Base-by-base conservation (phyloP, 2,329 filamentous ascomycete species). In the Tolypocladium ophioglossoides region DNA sequence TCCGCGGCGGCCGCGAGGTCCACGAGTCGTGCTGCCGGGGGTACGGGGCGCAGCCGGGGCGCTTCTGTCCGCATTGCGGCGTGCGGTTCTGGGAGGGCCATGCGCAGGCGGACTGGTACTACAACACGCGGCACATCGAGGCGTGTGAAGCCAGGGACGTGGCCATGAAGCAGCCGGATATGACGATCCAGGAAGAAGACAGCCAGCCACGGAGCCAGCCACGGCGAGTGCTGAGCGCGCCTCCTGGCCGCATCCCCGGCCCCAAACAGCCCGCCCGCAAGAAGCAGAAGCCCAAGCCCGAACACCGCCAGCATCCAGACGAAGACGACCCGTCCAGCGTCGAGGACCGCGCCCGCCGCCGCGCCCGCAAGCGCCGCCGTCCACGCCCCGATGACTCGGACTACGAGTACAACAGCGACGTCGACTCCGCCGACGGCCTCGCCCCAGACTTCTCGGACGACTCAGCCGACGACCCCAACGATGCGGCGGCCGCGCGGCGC, bases 21-120 rank as follows among this genome's bases (percentile, higher is more conserved):
- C 55, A 52, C 14, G 18, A 14, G 5, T 20, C 12, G 12, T 9
- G 10, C 38, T 58, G 56, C 27, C 53, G 35, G 11, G 53, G 49
- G 2, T 55, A 50, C 20, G 14, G 20, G 4, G n/a, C 44, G 7
- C 8, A 44, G 20, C 44, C 48, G 20, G 56, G 55, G 10, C 27
- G 32, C 30, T 54, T 53, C 35, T 56, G 56, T 24, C 50, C 47
- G 35, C 52, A 55, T 38, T 58, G 56, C 27, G 55, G 55, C 22
- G 27, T 51, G 8, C 4, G n/a, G 11, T 55, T 57, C 24, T 50
- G 30, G 38, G 12, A 34, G 7, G 38, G 32, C 9, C 30, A 46
- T 12, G 20, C 22, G 10, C 53, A 52, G 24, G 49, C 27, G 7
- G 51, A 55, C 32, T 48, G 52, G 46, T 5, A 52, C 44, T 27